Base-by-base conservation (phyloP, 768 basidiomycete genomes). In the Auricularia cornea region DNA sequence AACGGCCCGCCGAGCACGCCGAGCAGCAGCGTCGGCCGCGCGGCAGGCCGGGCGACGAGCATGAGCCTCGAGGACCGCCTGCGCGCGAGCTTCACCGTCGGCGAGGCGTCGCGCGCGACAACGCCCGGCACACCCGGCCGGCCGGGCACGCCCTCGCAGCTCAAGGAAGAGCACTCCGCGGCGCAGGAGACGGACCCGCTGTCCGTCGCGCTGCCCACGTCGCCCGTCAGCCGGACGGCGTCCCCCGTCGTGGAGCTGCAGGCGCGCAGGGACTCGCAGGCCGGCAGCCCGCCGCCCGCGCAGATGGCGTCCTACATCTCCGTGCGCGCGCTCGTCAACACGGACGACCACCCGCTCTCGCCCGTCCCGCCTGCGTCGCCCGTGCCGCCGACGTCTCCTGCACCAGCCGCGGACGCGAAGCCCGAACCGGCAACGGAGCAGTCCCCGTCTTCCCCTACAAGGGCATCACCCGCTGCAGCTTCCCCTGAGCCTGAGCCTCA, bases 21-120 rank as follows among this genome's bases (percentile, higher is more conserved):
- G 66, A 38, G 68, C 69, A 59, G 33, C 69, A 32, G 70, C 72
- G 11, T 66, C 72, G 30, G 64, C 70, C 23, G 71, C 71, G 54
- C 70, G 71, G 4, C 59, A 67, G 57, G 68, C 73, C 33, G 71
- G 66, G 4, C 59, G 64, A 74, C 78, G 56, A 87, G 88, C 70
- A 78, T 81, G 8, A 88, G 81, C 28, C 77, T 92, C 2, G 91
- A 92, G 73, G 90, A 92, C 63, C 80, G 91, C 54, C 76, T 92
- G n/a, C 82, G 86, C 54, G 86, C 88, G 77, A 80, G 81, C 30
- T 81, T 86, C 67, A 79, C 81, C 26, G 79, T 81, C 60, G 83
- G 81, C 23, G 89, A 90, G 23, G 75, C 79, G 14, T 82, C 83
- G 10, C 76, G 72, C 62, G 64, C 73, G 23, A 76, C 74, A 28